A percentile compares a stretch with the other conserved stretches of the same genome.
Conservation (phyloP, 2,329 filamentous ascomycete species). For the Nigrograna mackinnonii region DNA sequence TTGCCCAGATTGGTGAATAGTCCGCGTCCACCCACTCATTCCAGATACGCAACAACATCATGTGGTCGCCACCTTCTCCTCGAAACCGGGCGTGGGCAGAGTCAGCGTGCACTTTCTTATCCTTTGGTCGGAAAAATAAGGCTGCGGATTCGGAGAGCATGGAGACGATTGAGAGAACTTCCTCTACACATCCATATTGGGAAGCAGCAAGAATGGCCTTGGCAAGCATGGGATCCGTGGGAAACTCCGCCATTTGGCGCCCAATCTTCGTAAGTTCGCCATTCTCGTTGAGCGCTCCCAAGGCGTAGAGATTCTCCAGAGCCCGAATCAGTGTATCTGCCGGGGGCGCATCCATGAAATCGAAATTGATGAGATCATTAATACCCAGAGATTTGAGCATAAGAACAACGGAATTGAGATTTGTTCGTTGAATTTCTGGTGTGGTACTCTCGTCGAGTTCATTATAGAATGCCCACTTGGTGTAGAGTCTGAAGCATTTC, state of each 20-base stretch:
- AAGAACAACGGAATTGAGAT: slow-evolving; percentile 81
- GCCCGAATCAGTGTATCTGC: slow-evolving; percentile 87
- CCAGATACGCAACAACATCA: slow-evolving; percentile 89
- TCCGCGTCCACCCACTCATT: slow-evolving; percentile 94
- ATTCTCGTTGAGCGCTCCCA: slow-evolving; percentile 85
- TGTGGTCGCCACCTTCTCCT: slow-evolving; percentile 85
- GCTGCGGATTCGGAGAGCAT: slow-evolving; percentile 90
- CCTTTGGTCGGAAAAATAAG: slow-evolving; percentile 92
- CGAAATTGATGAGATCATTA: slow-evolving; percentile 89
- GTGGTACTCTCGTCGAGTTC: slow-evolving; percentile 92
- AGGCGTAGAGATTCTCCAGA: slow-evolving; percentile 86
- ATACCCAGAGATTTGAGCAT: slow-evolving; percentile 89
- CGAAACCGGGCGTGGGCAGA: slow-evolving; percentile 88
- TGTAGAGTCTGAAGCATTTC: slow-evolving; percentile 92
- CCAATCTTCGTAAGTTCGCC: slow-evolving; percentile 90
- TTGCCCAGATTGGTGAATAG: slow-evolving; percentile 83
- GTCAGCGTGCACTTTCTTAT: slow-evolving; percentile 96
- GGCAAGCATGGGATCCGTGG: slow-evolving; percentile 87
- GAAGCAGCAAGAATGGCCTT: slow-evolving; percentile 88
- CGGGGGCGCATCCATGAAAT: slow-evolving; percentile 93
- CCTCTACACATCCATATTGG: slow-evolving; percentile 89
- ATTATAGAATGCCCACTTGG: slow-evolving; percentile 91
- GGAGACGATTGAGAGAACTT: slow-evolving; percentile 89
- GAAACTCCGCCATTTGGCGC: slow-evolving; percentile 93
- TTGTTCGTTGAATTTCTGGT: slow-evolving; percentile 90